These are phyloP conservation scores for Ceratobasidium sp. DNA, from an alignment of 1,284 basidiomycete genomes.

Conservation along the genomic window DNA sequence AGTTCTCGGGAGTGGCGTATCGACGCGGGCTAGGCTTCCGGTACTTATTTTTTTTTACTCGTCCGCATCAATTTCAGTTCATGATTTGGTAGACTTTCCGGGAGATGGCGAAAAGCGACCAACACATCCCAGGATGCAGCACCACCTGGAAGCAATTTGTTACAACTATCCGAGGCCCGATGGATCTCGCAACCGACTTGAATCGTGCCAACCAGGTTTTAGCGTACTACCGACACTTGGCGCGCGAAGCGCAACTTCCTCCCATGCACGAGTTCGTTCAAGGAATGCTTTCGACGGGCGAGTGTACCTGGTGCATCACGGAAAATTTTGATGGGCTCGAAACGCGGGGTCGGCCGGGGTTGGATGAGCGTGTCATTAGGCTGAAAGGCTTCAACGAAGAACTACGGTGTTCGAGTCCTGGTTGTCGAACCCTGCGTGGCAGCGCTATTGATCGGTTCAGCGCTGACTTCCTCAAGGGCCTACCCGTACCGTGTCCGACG, in stretches of 20 bases:
- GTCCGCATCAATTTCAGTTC: no score
- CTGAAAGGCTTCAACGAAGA: conserved; percentile 1
- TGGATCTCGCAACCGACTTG: no score
- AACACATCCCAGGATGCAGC: no score
- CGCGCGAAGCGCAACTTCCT: not conserved
- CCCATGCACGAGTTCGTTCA: not conserved
- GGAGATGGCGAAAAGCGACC: no score
- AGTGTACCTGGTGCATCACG: not conserved
- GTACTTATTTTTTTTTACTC: no score
- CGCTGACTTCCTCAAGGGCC: not conserved
- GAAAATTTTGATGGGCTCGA: conserved; percentile 13
- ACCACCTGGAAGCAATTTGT: no score
- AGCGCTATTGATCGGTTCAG: not conserved
- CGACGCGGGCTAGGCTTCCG: no score
- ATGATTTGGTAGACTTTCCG: no score
- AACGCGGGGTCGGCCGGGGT: not conserved
- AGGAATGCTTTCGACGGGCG: not conserved
- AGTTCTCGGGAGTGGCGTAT: no score
- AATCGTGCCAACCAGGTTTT: no score
- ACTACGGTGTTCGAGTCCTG: not conserved
- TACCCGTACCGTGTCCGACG: not conserved
- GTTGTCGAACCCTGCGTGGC: not conserved
- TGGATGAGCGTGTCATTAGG: not conserved
- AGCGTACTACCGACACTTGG: not conserved
- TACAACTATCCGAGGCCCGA: no score